These are phyloP conservation scores for Verticillium dahliae DNA, from an alignment of 2,329 filamentous ascomycete species.

Conservation along the genomic window DNA sequence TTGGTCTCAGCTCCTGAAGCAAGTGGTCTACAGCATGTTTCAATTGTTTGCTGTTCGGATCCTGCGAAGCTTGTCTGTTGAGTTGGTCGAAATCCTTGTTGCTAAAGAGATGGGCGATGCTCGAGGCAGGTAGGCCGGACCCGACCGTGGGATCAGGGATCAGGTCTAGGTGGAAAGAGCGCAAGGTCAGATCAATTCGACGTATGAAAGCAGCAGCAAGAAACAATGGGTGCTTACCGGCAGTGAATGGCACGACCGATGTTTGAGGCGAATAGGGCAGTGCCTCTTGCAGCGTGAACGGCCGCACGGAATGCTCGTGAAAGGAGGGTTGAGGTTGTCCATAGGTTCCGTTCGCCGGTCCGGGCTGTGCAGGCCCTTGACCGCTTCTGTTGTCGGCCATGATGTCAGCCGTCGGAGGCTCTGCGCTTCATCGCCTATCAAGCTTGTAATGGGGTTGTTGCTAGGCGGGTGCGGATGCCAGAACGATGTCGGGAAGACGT, in stretches of 20 bases:
- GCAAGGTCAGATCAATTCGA: not conserved
- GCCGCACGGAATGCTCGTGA: slow-evolving; percentile 19
- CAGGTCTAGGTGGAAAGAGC: slow-evolving; percentile 41
- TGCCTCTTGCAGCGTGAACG: slow-evolving; percentile 66
- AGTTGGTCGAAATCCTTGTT: slow-evolving; percentile 57
- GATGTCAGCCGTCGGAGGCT: slow-evolving; percentile 3
- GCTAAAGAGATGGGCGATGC: slow-evolving; percentile 44
- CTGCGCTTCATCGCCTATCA: slow-evolving; percentile 9
- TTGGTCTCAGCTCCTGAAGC: slow-evolving; percentile 63
- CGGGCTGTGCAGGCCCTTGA: slow-evolving; percentile 7
- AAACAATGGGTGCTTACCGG: slow-evolving; percentile 43
- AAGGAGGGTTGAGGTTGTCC: slow-evolving; percentile 7
- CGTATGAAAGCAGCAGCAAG: not conserved
- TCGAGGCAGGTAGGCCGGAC: slow-evolving; percentile 44
- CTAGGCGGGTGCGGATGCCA: not conserved
- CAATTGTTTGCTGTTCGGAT: slow-evolving; percentile 56
- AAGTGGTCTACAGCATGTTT: slow-evolving; percentile 70
- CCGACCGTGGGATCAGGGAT: slow-evolving; percentile 59
- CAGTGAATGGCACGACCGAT: slow-evolving; percentile 71
- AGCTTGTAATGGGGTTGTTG: not conserved
- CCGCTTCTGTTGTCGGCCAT: slow-evolving; percentile 6
- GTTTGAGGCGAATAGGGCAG: slow-evolving; percentile 78
- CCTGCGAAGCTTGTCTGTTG: slow-evolving; percentile 60
- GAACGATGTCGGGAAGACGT: not conserved
- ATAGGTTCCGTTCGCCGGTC: slow-evolving; percentile 9